Base-by-base conservation (phyloP, 257 asterid species). In the Nicotiana noctiflora region DNA sequence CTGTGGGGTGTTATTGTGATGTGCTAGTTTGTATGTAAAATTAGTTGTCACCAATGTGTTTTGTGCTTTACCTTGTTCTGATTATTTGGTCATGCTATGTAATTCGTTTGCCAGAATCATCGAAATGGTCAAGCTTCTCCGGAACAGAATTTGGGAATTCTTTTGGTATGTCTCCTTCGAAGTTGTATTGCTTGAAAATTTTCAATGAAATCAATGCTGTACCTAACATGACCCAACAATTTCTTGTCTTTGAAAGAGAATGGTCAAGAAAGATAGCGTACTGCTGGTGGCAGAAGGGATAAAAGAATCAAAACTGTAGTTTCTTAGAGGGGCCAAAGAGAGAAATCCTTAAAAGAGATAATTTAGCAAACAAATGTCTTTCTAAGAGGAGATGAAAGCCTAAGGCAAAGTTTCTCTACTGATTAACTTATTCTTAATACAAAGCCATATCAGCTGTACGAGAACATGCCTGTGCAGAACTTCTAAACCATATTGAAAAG, bases 81-180 rank as follows among this genome's bases (percentile, higher is more conserved):
- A 74, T 23, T 74, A 49, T 49, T 74, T 15, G 78, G 61, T 23
- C 40, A 23, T 74, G 79, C 59, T 81, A 8, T 81, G 40, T 23
- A 32, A 74, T 74, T 83, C 66, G 53, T 77, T 83, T 76, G 83
- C 75, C 97, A 93, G 98, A 82, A 79, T 80, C 92, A 83, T 70
- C 89, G 80, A 57, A 89, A 85, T 80, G 56, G 63, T 79, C 90
- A 86, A 68, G 88, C 90, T 86, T 89, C 89, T 84, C 89, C 92
- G 4, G 99, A 96, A 82, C 89, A 90, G 83, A 96, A 96, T 86
- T 88, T 96, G 75, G 99, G 99, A 84, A 84, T 96, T 77, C 89
- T 96, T 65, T 88, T 96, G 98, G 99, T 96, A 88, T 15, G 83
- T 17, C 27, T 62, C 27, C 55, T 70, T 51, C 44, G 3, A 40